Percentiles rank a stretch among this genome's conserved stretches.
Conservation (phyloP, 1,139 yeast genomes). For the Pichia norvegensis region DNA sequence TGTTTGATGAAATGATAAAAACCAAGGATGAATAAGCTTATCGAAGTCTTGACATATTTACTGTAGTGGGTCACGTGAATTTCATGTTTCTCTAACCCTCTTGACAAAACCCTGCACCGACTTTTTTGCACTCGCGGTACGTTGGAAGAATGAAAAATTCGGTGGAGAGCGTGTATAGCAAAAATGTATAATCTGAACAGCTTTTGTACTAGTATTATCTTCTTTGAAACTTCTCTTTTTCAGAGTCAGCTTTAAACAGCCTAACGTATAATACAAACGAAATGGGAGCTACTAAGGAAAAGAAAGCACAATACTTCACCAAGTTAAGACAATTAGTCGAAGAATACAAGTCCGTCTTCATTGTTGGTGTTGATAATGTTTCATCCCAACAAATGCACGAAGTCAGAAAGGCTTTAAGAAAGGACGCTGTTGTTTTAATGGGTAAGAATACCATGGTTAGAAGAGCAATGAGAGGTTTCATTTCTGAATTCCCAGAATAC, state of each 20-base stretch:
- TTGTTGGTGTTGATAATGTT: constrained; percentile 99
- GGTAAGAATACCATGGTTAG: constrained; percentile 99
- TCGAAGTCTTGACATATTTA: too few species aligned
- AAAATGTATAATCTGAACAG: background rate
- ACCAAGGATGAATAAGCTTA: background rate
- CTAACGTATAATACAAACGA: constrained; percentile 85
- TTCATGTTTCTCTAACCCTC: background rate
- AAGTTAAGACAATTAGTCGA: constrained; percentile 93
- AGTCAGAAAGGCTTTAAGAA: constrained; percentile 95
- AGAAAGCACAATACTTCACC: constrained; percentile 90
- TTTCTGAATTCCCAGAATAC: constrained; percentile 88
- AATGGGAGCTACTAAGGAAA: constrained; percentile 99
- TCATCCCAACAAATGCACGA: constrained; percentile 99
- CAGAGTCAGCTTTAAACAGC: constrained; percentile 71
- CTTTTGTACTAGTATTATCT: background rate
- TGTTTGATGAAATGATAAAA: constrained; percentile 39
- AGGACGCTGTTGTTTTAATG: constrained; percentile 91
- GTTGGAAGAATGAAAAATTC: background rate
- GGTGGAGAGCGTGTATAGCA: background rate
- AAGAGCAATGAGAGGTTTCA: constrained; percentile 97
- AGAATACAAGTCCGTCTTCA: constrained; percentile 96
- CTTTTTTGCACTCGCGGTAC: background rate
- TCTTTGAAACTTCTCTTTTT: background rate
- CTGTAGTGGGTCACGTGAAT: too few species aligned
- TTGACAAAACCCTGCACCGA: background rate